These are phyloP conservation scores for Crithidia bombi DNA, from an alignment of 208 protist genomes.

Conservation along the genomic window DNA sequence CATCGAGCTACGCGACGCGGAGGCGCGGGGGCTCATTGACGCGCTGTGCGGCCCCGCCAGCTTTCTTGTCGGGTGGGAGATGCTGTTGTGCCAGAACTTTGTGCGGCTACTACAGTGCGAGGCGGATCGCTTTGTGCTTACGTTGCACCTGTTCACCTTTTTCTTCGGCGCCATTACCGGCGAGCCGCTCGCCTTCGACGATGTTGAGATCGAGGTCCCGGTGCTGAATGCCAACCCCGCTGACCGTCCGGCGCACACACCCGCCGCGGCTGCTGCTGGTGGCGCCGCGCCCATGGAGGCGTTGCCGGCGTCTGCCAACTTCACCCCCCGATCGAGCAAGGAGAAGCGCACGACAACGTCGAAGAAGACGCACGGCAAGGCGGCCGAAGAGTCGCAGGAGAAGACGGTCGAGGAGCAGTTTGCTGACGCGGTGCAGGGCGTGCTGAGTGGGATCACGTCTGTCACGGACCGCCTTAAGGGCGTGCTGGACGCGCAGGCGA, in stretches of 20 bases:
- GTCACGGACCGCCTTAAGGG: constrained; percentile 55
- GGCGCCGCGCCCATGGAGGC: not conserved
- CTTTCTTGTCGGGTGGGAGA: constrained; percentile 71
- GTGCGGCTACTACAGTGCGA: constrained; percentile 63
- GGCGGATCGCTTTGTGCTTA: constrained; percentile 64
- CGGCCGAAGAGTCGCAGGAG: constrained; percentile 49
- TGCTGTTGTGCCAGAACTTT: constrained; percentile 62
- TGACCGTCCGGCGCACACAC: constrained; percentile 23
- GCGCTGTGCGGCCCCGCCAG: constrained; percentile 50
- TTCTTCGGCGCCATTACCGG: constrained; percentile 68
- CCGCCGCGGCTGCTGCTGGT: constrained; percentile 3
- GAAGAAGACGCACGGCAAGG: constrained; percentile 47
- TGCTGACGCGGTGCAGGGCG: constrained; percentile 45
- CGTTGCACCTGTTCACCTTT: constrained; percentile 63
- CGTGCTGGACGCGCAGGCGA: constrained; percentile 36
- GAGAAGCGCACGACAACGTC: constrained; percentile 48
- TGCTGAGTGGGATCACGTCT: constrained; percentile 32
- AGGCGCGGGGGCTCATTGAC: constrained; percentile 54
- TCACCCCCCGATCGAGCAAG: constrained; percentile 28
- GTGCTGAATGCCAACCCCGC: constrained; percentile 12
- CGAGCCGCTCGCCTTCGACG: constrained; percentile 70
- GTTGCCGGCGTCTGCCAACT: constrained; percentile 4
- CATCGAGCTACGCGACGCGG: constrained; percentile 43
- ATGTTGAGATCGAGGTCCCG: constrained; percentile 59
- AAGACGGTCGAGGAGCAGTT: constrained; percentile 64